Percentiles rank a stretch among this genome's conserved stretches.
Conservation (phyloP, 2,329 filamentous ascomycete species). For the Aspergillus novofumigatus region DNA sequence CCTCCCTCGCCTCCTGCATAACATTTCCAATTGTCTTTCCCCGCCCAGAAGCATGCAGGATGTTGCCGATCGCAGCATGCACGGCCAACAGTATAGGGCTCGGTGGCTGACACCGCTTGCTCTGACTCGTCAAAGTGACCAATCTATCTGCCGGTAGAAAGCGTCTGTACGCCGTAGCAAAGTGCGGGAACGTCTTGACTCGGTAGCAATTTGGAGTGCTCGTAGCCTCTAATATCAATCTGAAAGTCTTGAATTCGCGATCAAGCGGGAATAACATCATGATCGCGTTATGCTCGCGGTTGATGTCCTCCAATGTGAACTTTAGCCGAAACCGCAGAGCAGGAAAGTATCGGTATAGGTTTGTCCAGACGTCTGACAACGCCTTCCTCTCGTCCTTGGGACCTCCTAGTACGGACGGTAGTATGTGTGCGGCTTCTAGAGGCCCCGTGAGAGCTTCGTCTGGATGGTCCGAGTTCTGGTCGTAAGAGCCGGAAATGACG, state of each 20-base stretch:
- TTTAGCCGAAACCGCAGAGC: conserved; percentile 4
- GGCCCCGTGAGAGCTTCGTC: conserved; percentile 4
- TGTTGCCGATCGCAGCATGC: conserved; percentile 19
- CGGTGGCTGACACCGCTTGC: conserved; percentile 13
- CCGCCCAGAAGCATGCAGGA: conserved; percentile 15
- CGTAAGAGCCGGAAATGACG: conserved; percentile 11
- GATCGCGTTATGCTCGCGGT: conserved; percentile 14
- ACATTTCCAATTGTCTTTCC: conserved; percentile 10
- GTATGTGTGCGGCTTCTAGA: conserved; percentile 16
- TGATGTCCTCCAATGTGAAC: conserved; percentile 15
- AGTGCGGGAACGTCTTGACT: conserved; percentile 13
- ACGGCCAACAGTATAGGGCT: conserved; percentile 13
- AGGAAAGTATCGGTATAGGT: conserved; percentile 18
- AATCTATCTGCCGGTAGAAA: conserved; percentile 11
- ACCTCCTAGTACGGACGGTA: conserved; percentile 14
- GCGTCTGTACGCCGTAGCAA: conserved; percentile 1
- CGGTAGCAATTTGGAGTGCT: conserved; percentile 10
- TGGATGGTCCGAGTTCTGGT: conserved; percentile 7
- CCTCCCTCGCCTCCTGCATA: conserved; percentile 10
- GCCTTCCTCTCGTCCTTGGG: conserved; percentile 5
- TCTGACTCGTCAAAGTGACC: conserved; percentile 13
- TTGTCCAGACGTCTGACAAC: conserved; percentile 14
- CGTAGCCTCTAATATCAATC: conserved; percentile 13
- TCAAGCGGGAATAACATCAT: conserved; percentile 12
- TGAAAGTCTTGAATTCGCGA: conserved; percentile 13